Base-by-base conservation (phyloP, 371 early-diverging fungal species). In the Rhizopus stolonifer region DNA sequence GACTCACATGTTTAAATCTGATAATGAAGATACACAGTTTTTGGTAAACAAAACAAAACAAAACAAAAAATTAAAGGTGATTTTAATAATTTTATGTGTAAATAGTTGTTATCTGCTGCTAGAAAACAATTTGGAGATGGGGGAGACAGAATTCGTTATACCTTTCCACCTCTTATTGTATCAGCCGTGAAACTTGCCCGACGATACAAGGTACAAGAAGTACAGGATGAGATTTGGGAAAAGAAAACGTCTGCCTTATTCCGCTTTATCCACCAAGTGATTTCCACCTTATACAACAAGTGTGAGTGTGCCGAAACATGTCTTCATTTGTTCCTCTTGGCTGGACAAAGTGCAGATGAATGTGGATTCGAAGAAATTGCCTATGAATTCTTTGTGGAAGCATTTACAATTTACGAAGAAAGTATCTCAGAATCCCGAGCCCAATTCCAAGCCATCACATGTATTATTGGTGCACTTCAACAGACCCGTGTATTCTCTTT, bases 301-400 rank as follows among this genome's bases (percentile, higher is more conserved):
- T 86, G 83, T 49, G 83, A 86, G 34, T 74, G 72, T 23, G 82
- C 88, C 15, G 90, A 91, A 31, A 73, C 86, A 29, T 84, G 87
- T 19, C 69, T 94, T 49, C 83, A 90, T 25, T 67, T 94, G 54
- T 91, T 86, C 62, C 64, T 95, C 49, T 61, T 88, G 55, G 88
- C 91, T 0, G 95, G 91, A 0, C 85, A 89, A 59, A 81, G 84
- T 22, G 91, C 93, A 4, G 87, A 89, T 58, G 86, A 87, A 60
- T 79, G 82, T 21, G 86, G 87, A 1, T 81, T 90, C 60, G 94
- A 95, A 57, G 93, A 94, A 49, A 76, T 89, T 10, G 84, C 87
- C 4, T 94, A 95, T 67, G 95, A 94, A 61, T 94, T 95, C 68
- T 86, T 92, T 68, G 94, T 92, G 5, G 89, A 94, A 76, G 95